Evolutionary conservation across 2,329 filamentous ascomycete genomes (phyloP).

Genomic region (Fusarium irregulare): DNA sequence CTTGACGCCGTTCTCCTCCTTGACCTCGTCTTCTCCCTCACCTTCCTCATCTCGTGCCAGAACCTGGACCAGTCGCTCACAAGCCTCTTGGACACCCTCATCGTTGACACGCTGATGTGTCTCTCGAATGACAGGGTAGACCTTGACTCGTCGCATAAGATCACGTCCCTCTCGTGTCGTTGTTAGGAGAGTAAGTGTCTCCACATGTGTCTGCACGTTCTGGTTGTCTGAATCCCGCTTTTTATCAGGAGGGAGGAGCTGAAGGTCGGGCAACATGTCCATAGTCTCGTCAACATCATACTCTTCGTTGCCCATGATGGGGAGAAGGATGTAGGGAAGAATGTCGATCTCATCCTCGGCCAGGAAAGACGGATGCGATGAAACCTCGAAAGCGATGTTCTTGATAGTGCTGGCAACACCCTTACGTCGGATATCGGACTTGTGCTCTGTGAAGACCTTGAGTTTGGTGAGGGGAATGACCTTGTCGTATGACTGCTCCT

Average conservation of each 20-base stretch:
- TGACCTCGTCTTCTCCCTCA: constrained; percentile 53
- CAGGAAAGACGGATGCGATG: constrained; percentile 77
- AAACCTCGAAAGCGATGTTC: constrained; percentile 87
- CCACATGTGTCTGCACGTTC: constrained; percentile 87
- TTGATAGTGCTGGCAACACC: constrained; percentile 98
- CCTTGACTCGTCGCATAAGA: constrained; percentile 77
- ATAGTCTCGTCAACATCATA: constrained; percentile 88
- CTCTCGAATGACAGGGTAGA: constrained; percentile 91
- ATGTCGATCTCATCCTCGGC: constrained; percentile 80
- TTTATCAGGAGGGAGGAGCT: constrained; percentile 91
- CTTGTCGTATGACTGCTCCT: constrained; percentile 78
- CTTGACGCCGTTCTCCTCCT: constrained; percentile 51
- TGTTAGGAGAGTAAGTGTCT: constrained; percentile 86
- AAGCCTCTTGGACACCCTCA: constrained; percentile 83
- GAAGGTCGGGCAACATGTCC: constrained; percentile 88
- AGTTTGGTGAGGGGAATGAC: constrained; percentile 93
- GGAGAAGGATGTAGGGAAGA: constrained; percentile 87
- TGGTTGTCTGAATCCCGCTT: constrained; percentile 79
- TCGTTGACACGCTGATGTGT: constrained; percentile 82
- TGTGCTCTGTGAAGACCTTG: constrained; percentile 93
- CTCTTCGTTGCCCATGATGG: constrained; percentile 88
- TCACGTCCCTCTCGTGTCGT: constrained; percentile 82
- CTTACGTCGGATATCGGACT: constrained; percentile 82
- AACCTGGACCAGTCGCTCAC: constrained; percentile 90
- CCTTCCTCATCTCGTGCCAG: constrained; percentile 80